Conservation (phyloP, 164 flowering plant species). For the Cinnamomum chago region DNA sequence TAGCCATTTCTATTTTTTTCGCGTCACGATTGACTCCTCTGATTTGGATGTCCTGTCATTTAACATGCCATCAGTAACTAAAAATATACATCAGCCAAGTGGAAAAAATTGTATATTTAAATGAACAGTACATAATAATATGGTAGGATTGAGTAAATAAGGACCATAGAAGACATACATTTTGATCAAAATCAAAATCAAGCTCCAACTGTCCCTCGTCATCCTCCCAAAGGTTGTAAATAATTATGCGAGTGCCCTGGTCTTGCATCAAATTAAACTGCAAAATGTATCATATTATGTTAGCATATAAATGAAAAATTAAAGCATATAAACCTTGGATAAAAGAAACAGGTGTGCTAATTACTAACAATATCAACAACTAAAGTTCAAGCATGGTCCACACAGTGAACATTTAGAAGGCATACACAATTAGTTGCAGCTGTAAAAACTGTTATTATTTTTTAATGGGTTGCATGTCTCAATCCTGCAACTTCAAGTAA, state of each 20-base stretch:
- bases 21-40: slow-evolving; percentile 92
- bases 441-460: no score
- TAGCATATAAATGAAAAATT: no score
- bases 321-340: no score
- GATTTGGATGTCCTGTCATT: slow-evolving; percentile 81
- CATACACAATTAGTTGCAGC: no score
- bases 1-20: slow-evolving; percentile 81
- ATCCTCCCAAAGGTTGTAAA: slow-evolving; percentile 97
- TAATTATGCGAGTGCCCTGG: slow-evolving; percentile 81
- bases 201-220: slow-evolving; percentile 76
- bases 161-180: slow-evolving; percentile 34
- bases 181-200: slow-evolving; percentile 66
- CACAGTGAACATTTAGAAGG: no score
- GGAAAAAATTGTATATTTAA: not conserved
- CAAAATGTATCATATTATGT: slow-evolving; percentile 1
- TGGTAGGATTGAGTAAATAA: not conserved
- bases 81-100: not conserved
- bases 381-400: no score
- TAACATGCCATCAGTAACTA: not conserved
- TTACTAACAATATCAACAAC: no score
- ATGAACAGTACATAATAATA: not conserved
- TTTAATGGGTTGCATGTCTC: no score
- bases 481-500: no score
- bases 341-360: no score
- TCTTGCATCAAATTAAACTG: slow-evolving; percentile 64